Base-by-base conservation (phyloP, 768 basidiomycete genomes). In the Phanerodontia chrysosporium region DNA sequence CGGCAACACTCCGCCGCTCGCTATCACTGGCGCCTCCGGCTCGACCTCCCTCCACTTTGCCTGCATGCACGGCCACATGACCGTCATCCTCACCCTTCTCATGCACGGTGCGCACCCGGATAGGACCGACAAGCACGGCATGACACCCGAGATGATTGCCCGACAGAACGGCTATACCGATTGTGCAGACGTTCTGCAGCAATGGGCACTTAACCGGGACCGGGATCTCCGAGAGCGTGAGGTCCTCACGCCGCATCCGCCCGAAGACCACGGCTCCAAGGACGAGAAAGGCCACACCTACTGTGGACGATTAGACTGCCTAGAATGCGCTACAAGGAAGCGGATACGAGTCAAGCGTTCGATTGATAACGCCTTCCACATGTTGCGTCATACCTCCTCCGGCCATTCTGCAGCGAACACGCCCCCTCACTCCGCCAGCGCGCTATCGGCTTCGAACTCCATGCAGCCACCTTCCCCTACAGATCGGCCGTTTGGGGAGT, bases 41-140 rank as follows among this genome's bases (percentile, higher is more conserved):
- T 89, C 90, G 3, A 97, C 96, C 0, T 93, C 97, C 0, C 85
- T 98, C 25, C 97, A 99, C 70, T 99, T 98, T 70, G 96, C 97
- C 14, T 90, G 95, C 32, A 95, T 96, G 28, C 95, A 97, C 66
- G 95, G 95, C 2, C 92, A 99, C 73, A 83, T 83, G 29, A 73
- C 79, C 25, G 85, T 95, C 65, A 84, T 94, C 46, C 80, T 79
- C 60, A 83, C 89, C 35, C 85, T 99, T 45, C 85, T 99, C 39
- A 82, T 87, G 18, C 86, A 85, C 62, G 95, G 95, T 49, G 97
- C 96, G 8, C 80, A 84, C 59, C 84, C 94, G 22, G 80, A 88
- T 70, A 83, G 86, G 45, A 71, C 87, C 5, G 96, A 99, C 75
- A 99, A 98, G 70, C 89, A 94, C 73, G 94, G 93, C 4, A 76